Evolutionary conservation across 2,329 filamentous ascomycete genomes (phyloP).

Genomic region (Ceratocystis ficicola): DNA sequence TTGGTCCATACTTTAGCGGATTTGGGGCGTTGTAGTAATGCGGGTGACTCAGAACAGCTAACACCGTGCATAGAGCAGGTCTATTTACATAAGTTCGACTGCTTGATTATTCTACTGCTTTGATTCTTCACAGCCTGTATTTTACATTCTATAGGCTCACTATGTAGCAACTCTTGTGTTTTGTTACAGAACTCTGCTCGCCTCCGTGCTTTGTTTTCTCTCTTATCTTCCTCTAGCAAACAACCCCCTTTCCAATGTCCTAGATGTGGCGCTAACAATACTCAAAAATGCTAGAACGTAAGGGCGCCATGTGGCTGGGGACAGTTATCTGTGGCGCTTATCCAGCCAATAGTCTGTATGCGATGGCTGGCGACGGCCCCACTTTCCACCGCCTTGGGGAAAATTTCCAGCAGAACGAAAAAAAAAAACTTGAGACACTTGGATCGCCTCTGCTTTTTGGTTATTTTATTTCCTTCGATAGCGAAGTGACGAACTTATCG

Average conservation of each 20-base stretch:
- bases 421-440: slow-evolving; percentile 22
- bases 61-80: neutral
- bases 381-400: slow-evolving; percentile 21
- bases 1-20: slow-evolving; percentile 2
- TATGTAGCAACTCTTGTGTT: no score
- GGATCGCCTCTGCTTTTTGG: slow-evolving; percentile 13
- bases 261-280: neutral
- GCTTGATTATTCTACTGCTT: no score
- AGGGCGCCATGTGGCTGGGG: slow-evolving; percentile 7
- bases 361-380: slow-evolving; percentile 16
- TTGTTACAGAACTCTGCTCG: no score
- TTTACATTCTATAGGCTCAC: no score
- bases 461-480: neutral
- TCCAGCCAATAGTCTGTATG: slow-evolving; percentile 16
- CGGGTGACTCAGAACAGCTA: neutral
- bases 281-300: neutral
- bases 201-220: no score
- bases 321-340: slow-evolving; percentile 18
- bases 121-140: no score
- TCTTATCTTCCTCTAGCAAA: no score
- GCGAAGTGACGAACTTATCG: slow-evolving; percentile 13
- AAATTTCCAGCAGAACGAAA: slow-evolving; percentile 17
- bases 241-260: neutral
- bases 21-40: neutral
- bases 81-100: no score